These are phyloP conservation scores for Scalesia atractyloides DNA, from an alignment of 129 eudicot genomes.

Conservation along the genomic window DNA sequence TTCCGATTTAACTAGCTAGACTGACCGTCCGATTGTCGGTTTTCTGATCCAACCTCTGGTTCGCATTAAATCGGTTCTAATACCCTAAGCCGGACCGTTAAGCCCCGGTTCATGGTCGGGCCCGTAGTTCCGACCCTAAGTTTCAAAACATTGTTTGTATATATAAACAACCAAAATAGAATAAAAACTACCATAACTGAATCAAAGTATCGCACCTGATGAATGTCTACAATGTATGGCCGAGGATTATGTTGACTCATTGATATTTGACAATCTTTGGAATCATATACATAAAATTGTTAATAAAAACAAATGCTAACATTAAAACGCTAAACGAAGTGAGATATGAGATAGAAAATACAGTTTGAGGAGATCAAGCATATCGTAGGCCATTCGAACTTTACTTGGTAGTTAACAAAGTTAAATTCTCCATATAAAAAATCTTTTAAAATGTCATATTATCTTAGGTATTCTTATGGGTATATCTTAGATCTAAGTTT, in stretches of 20 bases:
- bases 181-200: neutral
- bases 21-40: no score
- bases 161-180: neutral
- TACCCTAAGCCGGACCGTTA: no score
- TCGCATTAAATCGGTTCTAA: no score
- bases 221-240: slow-evolving; percentile 87
- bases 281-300: slow-evolving; percentile 15
- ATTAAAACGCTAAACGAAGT: neutral
- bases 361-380: slow-evolving; percentile 83
- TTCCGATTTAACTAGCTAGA: no score
- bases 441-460: no score
- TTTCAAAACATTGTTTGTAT: neutral
- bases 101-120: no score
- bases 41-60: no score
- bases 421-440: no score
- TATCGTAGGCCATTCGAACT: slow-evolving; percentile 86
- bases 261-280: slow-evolving; percentile 79
- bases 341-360: neutral
- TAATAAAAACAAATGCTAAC: neutral
- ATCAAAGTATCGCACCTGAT: slow-evolving; percentile 51
- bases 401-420: slow-evolving; percentile 59
- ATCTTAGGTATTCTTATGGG: no score
- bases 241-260: slow-evolving; percentile 91
- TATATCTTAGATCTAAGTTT: no score
- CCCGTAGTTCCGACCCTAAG: no score